Evolutionary conservation across 805 yeast genomes (phyloP).

Genomic region (Wickerhamiella shivajii): DNA sequence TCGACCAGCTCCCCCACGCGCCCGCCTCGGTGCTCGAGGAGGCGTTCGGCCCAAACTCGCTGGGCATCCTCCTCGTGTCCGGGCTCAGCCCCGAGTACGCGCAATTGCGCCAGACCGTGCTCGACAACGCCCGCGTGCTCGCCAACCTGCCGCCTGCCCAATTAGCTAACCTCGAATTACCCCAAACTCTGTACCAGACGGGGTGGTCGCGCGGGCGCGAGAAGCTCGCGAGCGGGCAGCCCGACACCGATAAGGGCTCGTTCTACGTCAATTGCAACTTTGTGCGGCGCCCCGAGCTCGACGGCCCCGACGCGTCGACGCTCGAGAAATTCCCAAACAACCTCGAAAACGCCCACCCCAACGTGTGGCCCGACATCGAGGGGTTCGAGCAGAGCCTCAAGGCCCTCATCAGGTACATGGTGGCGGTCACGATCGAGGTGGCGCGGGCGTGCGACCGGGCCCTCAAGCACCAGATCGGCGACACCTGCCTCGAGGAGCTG

Average conservation of each 20-base stretch:
- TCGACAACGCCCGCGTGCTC: constrained; percentile 30
- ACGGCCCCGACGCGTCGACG: constrained; percentile 29
- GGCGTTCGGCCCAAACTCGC: constrained; percentile 42
- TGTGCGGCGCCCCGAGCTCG: constrained; percentile 29
- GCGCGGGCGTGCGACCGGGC: constrained; percentile 38
- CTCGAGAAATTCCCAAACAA: constrained; percentile 23
- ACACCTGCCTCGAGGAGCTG: constrained; percentile 15
- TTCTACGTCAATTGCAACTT: constrained; percentile 46
- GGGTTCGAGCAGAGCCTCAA: constrained; percentile 18
- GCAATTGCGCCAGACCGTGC: constrained; percentile 30
- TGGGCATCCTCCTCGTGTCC: constrained; percentile 38
- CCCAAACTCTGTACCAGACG: constrained; percentile 37
- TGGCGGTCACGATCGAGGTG: constrained; percentile 34
- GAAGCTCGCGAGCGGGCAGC: constrained; percentile 30
- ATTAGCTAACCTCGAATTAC: constrained; percentile 31
- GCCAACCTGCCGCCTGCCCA: constrained; percentile 28
- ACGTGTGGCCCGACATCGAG: constrained; percentile 36
- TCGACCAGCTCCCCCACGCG: no score
- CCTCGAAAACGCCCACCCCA: constrained; percentile 34
- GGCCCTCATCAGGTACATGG: constrained; percentile 31
- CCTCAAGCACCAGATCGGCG: constrained; percentile 2
- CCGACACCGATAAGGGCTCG: constrained; percentile 41
- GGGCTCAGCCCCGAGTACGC: constrained; percentile 29
- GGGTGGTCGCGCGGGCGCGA: constrained; percentile 54
- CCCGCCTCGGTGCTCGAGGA: no score